phyloP scores from a whole-genome alignment of 139 green algal genomes.

The Volvox africanus region DNA sequence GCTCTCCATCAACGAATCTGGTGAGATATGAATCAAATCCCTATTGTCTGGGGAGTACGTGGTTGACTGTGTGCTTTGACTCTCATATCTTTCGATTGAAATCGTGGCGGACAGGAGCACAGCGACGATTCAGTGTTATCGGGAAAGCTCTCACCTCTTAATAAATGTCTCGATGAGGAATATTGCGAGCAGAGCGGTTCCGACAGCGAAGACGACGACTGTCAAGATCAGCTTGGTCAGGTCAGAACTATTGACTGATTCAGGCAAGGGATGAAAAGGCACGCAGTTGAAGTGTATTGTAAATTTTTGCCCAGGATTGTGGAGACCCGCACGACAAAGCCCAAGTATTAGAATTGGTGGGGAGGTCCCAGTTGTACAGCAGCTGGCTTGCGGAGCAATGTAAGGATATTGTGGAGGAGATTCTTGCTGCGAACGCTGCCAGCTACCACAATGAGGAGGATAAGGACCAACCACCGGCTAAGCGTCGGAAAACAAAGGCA shows the following conservation, averaged over 20 bases:
- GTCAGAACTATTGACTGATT: neutral
- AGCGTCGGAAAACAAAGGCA: neutral
- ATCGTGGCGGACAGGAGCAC: neutral
- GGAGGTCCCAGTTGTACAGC: constrained; percentile 86
- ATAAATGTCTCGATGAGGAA: constrained; percentile 61
- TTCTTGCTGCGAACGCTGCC: neutral
- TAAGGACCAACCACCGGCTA: constrained; percentile 45
- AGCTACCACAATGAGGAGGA: constrained; percentile 39
- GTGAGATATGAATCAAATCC: neutral
- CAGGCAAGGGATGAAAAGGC: neutral
- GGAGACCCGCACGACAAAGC: too few species aligned
- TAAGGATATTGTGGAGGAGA: constrained; percentile 53
- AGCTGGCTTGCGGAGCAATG: constrained; percentile 91
- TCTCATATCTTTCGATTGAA: neutral
- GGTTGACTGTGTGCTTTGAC: neutral
- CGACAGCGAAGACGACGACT: neutral
- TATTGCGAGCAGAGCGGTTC: neutral
- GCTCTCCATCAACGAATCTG: neutral
- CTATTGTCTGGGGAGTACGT: neutral
- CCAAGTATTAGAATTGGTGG: constrained; percentile 56
- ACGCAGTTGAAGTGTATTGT: neutral
- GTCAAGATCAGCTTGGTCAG: neutral
- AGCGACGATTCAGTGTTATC: constrained; percentile 11
- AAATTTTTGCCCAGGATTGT: neutral
- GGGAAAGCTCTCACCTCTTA: constrained; percentile 76